These are phyloP conservation scores for Chloroidium sp. DNA, from an alignment of 163 green algal species.

Conservation along the genomic window DNA sequence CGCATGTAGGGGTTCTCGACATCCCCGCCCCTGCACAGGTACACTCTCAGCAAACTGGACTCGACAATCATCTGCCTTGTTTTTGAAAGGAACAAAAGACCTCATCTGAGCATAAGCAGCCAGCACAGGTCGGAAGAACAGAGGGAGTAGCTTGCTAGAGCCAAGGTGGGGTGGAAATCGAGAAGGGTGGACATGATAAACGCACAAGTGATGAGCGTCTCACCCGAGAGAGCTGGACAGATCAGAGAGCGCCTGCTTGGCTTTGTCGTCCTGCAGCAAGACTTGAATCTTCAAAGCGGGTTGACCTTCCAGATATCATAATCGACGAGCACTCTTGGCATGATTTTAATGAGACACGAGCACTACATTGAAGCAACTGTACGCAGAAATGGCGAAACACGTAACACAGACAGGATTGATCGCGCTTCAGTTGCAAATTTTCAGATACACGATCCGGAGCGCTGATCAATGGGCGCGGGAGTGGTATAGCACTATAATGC, in stretches of 20 bases:
- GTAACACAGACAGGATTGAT: too few species aligned
- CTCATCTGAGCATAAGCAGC: background rate
- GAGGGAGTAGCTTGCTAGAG: background rate
- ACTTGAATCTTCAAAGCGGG: too few species aligned
- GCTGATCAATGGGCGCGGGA: background rate
- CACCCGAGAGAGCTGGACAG: constrained; percentile 9
- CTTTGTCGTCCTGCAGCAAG: constrained; percentile 7
- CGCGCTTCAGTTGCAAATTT: too few species aligned
- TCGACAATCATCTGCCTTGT: background rate
- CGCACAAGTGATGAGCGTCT: background rate
- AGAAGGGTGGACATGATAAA: background rate
- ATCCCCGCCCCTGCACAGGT: background rate
- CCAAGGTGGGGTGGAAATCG: background rate
- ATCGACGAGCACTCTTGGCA: too few species aligned
- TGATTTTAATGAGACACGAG: too few species aligned
- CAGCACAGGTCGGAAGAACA: background rate
- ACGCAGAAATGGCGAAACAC: too few species aligned
- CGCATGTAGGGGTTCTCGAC: constrained; percentile 9
- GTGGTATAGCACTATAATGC: too few species aligned
- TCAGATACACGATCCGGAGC: too few species aligned
- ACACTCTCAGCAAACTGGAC: background rate
- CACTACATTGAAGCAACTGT: too few species aligned
- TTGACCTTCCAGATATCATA: too few species aligned
- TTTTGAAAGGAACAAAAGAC: background rate
- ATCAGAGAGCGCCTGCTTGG: constrained; percentile 1